A percentile compares a stretch with the other conserved stretches of the same genome.
Conservation (phyloP, 2,329 filamentous ascomycete genomes). For the Hymenoscyphus fructigenus region DNA sequence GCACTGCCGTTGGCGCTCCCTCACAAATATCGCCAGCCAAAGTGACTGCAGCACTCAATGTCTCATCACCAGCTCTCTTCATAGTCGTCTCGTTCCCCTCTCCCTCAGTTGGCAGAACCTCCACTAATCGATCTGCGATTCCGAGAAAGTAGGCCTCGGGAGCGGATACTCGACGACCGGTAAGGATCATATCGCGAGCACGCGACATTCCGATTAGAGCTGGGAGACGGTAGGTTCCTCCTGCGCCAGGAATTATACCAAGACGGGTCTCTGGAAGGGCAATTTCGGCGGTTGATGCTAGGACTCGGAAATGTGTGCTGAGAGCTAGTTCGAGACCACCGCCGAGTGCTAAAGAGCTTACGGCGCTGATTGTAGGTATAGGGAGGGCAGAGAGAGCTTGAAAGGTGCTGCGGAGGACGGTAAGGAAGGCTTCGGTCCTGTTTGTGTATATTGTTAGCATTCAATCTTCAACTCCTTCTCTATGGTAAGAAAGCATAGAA, state of each 20-base stretch:
- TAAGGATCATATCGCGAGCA: constrained; percentile 88
- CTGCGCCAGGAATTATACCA: constrained; percentile 91
- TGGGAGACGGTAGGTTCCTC: constrained; percentile 86
- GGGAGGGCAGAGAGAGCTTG: constrained; percentile 70
- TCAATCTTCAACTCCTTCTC: neutral
- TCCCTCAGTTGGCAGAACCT: constrained; percentile 61
- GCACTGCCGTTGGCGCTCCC: constrained; percentile 80
- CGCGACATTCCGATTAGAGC: constrained; percentile 74
- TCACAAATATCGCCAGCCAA: constrained; percentile 85
- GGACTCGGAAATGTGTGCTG: constrained; percentile 83
- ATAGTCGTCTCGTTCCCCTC: constrained; percentile 47
- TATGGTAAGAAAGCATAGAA: neutral
- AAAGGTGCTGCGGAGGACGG: constrained; percentile 74
- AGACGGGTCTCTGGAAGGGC: constrained; percentile 89
- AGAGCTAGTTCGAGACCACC: constrained; percentile 93
- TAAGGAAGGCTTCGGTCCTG: constrained; percentile 78
- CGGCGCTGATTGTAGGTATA: constrained; percentile 85
- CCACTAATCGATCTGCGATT: constrained; percentile 84
- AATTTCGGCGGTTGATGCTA: constrained; percentile 74
- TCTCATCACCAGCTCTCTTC: constrained; percentile 61
- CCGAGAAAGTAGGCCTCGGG: constrained; percentile 90
- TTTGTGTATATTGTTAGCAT: constrained; percentile 4
- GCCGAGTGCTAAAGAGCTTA: constrained; percentile 83
- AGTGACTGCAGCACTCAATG: constrained; percentile 72
- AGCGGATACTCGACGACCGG: constrained; percentile 79